These are phyloP conservation scores for Camelina hispida DNA, from an alignment of 345 rosid genomes.

Conservation along the genomic window DNA sequence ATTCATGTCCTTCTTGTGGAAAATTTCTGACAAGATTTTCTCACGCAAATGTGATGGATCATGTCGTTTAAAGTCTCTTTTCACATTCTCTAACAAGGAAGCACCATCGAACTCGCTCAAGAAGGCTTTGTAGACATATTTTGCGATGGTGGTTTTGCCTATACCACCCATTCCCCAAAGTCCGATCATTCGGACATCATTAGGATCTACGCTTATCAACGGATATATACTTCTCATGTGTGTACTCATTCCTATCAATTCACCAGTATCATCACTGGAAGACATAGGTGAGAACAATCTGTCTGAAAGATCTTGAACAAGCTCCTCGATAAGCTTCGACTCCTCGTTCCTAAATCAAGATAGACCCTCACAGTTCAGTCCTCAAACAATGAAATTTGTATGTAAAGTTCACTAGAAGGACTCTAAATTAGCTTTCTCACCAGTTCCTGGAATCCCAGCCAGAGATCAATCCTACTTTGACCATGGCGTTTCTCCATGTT, in stretches of 20 bases:
- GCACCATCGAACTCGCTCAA: constrained; percentile 45
- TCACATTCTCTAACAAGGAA: constrained; percentile 51
- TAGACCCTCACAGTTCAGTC: not conserved
- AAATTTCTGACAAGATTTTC: constrained; percentile 32
- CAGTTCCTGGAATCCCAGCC: constrained; percentile 46
- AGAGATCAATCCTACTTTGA: constrained; percentile 36
- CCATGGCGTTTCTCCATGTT: constrained; percentile 41
- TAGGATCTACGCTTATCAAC: not conserved
- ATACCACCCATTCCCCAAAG: constrained; percentile 60
- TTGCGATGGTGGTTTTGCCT: constrained; percentile 63
- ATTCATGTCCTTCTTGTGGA: constrained; percentile 16
- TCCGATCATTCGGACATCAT: constrained; percentile 45
- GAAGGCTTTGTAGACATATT: constrained; percentile 40
- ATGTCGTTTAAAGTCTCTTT: constrained; percentile 34
- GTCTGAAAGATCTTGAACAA: constrained; percentile 39
- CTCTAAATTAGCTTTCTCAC: constrained; percentile 25
- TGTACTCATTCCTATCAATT: constrained; percentile 44
- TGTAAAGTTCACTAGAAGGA: not conserved
- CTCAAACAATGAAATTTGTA: not conserved
- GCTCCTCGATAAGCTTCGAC: constrained; percentile 38
- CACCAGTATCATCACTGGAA: not conserved
- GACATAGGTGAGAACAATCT: constrained; percentile 23
- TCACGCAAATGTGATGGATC: constrained; percentile 27
- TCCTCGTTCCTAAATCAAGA: constrained; percentile 41
- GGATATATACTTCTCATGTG: constrained; percentile 36